Evolutionary conservation across 352 stramenopile genomes (phyloP).

Genomic region (Phytophthora pseudosyringae): DNA sequence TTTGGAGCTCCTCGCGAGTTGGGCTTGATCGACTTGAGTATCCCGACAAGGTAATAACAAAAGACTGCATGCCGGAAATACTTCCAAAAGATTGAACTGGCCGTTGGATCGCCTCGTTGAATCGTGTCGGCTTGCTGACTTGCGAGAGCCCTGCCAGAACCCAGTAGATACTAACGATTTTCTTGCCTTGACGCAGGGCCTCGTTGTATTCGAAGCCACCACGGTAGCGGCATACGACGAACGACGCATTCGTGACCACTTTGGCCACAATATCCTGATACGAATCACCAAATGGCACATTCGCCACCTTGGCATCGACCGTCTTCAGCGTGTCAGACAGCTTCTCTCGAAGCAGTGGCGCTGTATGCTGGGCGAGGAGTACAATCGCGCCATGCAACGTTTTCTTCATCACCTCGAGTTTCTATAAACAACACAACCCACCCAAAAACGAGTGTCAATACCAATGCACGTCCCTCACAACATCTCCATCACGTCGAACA

Average conservation of each 20-base stretch:
- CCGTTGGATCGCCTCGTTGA: slow-evolving; percentile 60
- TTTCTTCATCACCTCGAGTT: slow-evolving; percentile 60
- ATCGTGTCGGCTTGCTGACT: slow-evolving; percentile 39
- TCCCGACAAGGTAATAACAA: slow-evolving; percentile 85
- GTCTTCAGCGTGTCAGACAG: slow-evolving; percentile 70
- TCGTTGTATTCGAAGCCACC: slow-evolving; percentile 85
- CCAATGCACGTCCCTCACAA: background rate
- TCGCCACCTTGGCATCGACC: slow-evolving; percentile 81
- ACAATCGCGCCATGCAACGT: slow-evolving; percentile 65
- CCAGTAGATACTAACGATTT: slow-evolving; percentile 84
- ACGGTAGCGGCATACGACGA: slow-evolving; percentile 84
- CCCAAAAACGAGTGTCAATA: slow-evolving; percentile 8
- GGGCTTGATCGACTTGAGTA: slow-evolving; percentile 80
- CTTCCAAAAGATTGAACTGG: slow-evolving; percentile 72
- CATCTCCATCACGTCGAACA: no score
- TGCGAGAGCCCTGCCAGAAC: slow-evolving; percentile 60
- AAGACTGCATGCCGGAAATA: slow-evolving; percentile 77
- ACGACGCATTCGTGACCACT: slow-evolving; percentile 79
- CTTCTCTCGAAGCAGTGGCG: slow-evolving; percentile 63
- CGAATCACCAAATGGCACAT: slow-evolving; percentile 70
- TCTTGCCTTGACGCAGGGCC: slow-evolving; percentile 71
- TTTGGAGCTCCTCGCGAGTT: slow-evolving; percentile 84
- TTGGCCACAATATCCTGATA: slow-evolving; percentile 83
- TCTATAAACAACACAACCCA: slow-evolving; percentile 30
- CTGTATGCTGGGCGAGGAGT: slow-evolving; percentile 79